Conservation (phyloP, 1,139 yeast species). For the Debaryomyces robertsiae region DNA sequence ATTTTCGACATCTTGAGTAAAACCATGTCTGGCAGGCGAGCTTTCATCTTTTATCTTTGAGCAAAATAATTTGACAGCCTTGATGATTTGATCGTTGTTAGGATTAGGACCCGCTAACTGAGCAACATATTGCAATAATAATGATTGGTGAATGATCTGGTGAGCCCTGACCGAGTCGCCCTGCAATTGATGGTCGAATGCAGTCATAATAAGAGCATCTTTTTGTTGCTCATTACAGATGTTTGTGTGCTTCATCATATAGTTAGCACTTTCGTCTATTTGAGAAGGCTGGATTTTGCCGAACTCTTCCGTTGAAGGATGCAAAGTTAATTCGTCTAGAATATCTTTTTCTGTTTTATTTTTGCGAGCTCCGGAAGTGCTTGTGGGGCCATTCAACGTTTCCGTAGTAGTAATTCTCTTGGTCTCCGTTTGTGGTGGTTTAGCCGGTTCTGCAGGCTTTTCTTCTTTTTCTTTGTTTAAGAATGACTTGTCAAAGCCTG, state of each 20-base stretch:
- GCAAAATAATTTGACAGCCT: slow-evolving; percentile 71
- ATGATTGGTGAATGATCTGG: slow-evolving; percentile 76
- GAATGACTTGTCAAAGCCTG: slow-evolving; percentile 90
- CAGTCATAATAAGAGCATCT: slow-evolving; percentile 90
- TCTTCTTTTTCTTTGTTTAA: slow-evolving; percentile 58
- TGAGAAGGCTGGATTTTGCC: slow-evolving; percentile 57
- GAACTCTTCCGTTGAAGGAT: slow-evolving; percentile 66
- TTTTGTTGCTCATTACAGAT: slow-evolving; percentile 84
- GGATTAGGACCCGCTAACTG: slow-evolving; percentile 55
- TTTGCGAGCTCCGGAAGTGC: slow-evolving; percentile 9
- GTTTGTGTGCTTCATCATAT: slow-evolving; percentile 59
- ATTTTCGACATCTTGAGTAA: slow-evolving; percentile 68
- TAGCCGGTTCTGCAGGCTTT: slow-evolving; percentile 16
- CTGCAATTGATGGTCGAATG: slow-evolving; percentile 79
- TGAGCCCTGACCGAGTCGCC: slow-evolving; percentile 56
- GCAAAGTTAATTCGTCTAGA: slow-evolving; percentile 38
- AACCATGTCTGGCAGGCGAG: slow-evolving; percentile 67
- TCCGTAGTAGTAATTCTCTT: slow-evolving; percentile 29
- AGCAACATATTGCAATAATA: slow-evolving; percentile 74
- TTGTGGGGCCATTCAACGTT: slow-evolving; percentile 29
- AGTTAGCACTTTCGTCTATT: slow-evolving; percentile 51
- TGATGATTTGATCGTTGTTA: slow-evolving; percentile 38
- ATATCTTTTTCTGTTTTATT: slow-evolving; percentile 26
- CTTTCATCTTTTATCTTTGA: slow-evolving; percentile 55
- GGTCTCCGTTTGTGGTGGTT: slow-evolving; percentile 11